Base-by-base conservation (phyloP, 2,329 filamentous ascomycete species). In the Fusarium gaditjirri region DNA sequence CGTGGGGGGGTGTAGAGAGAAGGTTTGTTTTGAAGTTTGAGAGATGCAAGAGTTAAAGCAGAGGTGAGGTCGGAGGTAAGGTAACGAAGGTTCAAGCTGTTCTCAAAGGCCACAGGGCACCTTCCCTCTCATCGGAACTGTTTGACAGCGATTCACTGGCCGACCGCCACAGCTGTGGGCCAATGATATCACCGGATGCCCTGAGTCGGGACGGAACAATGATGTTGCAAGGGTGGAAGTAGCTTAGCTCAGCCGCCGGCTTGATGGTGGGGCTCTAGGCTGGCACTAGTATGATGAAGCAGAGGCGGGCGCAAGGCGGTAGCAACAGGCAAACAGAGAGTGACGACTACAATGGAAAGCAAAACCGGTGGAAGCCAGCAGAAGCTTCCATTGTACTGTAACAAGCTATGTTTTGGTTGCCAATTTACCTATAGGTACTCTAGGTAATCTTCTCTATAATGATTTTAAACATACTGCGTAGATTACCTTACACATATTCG, bases 131-230 rank as follows among this genome's bases (percentile, higher is more conserved):
- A 71, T 65, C 71, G 67, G 73, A 73, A 72, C 61, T 61, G 38
- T 58, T 74, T 74, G 72, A 73, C 73, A 72, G 71, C 67, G 71
- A 76, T 75, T 75, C 75, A 77, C 75, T 75, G 74, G 73, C 65
- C 60, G 72, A 73, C 71, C 75, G 76, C 73, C 73, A 73, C 70
- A 62, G 53, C 50, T 62, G 69, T 71, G 70, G 61, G 74, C 81
- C 81, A 83, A 83, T 83, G 77, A 79, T 75, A 80, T 72, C 72
- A 74, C 75, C 65, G 54, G 10, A 72, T 65, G 72, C 73, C 74
- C 66, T 76, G 71, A 46, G 43, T 53, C 74, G 80, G 78, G 69
- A 61, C 81, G 81, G 81, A 83, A 79, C 62, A 83, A 81, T 71
- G 61, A 79, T 82, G 72, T 74, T 81, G 71, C 81, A 72, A 46